A percentile compares a stretch with the other conserved stretches of the same genome.
phyloP scores from a whole-genome alignment of 805 yeast genomes.

The Starmerella bombicola region DNA sequence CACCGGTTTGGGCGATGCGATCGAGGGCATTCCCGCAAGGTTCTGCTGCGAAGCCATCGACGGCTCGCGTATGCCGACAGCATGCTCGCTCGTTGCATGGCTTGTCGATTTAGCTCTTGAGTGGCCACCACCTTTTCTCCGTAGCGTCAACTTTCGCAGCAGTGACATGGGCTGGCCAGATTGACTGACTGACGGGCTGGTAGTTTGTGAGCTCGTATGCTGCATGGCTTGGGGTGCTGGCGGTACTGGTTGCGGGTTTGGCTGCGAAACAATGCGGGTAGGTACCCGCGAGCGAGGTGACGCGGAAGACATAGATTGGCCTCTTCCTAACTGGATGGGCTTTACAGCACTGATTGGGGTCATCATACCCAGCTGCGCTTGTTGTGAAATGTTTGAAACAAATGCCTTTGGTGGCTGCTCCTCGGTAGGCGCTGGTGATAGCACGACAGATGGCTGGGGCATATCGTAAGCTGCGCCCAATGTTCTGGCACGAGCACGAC shows the following conservation, averaged over 20 bases:
- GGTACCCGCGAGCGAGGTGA: neutral
- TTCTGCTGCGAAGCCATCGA: slow-evolving; percentile 2
- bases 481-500: slow-evolving; percentile 16
- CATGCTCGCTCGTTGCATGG: slow-evolving; percentile 8
- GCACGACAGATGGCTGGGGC: neutral
- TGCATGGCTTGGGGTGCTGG: slow-evolving; percentile 1
- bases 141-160: slow-evolving; percentile 20
- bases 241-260: slow-evolving; percentile 3
- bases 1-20: slow-evolving; percentile 81
- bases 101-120: slow-evolving; percentile 21
- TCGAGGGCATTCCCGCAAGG: slow-evolving; percentile 63
- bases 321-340: slow-evolving; percentile 1
- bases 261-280: slow-evolving; percentile 7
- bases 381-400: slow-evolving; percentile 9
- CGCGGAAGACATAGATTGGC: neutral
- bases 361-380: slow-evolving; percentile 12
- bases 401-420: slow-evolving; percentile 9
- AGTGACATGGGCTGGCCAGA: slow-evolving; percentile 13
- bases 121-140: slow-evolving; percentile 14
- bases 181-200: slow-evolving; percentile 2
- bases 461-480: slow-evolving; percentile 14
- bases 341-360: slow-evolving; percentile 9
- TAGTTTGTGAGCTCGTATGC: slow-evolving; percentile 1
- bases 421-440: neutral
- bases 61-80: slow-evolving; percentile 1